Conservation (phyloP, 2,329 filamentous ascomycete genomes). For the Lecanicillium sp. region DNA sequence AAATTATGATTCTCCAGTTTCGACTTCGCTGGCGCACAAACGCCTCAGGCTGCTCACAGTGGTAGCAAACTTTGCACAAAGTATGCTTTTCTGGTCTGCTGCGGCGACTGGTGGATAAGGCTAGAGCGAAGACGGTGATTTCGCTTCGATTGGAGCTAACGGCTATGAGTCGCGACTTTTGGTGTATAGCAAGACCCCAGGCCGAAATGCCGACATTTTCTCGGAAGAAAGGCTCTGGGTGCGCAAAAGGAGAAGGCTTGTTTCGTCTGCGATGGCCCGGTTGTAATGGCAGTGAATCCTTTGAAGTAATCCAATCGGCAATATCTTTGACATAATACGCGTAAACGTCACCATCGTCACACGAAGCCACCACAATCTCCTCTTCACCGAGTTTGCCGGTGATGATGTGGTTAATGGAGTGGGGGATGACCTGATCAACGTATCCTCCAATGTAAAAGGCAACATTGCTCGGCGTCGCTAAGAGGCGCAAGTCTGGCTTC, state of each 20-base stretch:
- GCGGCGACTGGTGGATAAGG: slow-evolving; percentile 18
- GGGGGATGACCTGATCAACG: slow-evolving; percentile 42
- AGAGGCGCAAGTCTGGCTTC: slow-evolving; percentile 41
- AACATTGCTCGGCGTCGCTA: slow-evolving; percentile 31
- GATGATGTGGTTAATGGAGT: slow-evolving; percentile 61
- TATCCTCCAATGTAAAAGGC: slow-evolving; percentile 37
- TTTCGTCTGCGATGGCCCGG: slow-evolving; percentile 1
- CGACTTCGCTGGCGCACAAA: slow-evolving; percentile 31
- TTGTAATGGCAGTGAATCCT: not conserved
- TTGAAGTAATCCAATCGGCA: slow-evolving; percentile 32
- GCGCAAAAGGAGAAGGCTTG: slow-evolving; percentile 2
- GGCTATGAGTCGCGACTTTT: slow-evolving; percentile 73
- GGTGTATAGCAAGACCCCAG: slow-evolving; percentile 83
- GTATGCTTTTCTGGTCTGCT: not conserved
- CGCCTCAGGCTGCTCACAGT: slow-evolving; percentile 14
- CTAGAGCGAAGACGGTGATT: slow-evolving; percentile 45
- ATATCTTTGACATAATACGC: slow-evolving; percentile 57
- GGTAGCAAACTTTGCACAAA: no score
- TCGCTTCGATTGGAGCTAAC: slow-evolving; percentile 66
- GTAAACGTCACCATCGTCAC: slow-evolving; percentile 68
- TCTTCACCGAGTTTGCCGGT: slow-evolving; percentile 60
- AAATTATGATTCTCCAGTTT: slow-evolving; percentile 42
- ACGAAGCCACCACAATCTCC: slow-evolving; percentile 60
- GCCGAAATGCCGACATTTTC: slow-evolving; percentile 71
- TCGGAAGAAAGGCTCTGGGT: slow-evolving; percentile 53